Percentiles rank a stretch among this genome's conserved stretches.
phyloP scores from a whole-genome alignment of 768 basidiomycete species.

The Cyathus striatus region DNA sequence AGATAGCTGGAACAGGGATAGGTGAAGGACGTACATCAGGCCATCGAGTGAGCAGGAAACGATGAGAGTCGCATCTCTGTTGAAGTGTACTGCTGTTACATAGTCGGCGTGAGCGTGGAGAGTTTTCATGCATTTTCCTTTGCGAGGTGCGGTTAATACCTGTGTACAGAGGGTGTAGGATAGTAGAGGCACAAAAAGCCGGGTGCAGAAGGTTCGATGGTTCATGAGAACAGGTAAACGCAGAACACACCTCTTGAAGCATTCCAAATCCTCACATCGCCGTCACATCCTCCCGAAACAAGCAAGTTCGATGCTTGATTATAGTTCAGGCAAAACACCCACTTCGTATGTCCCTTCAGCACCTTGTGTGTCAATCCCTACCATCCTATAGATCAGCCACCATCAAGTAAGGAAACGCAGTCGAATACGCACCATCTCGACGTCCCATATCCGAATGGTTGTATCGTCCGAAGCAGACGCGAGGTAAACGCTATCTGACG shows the following conservation, averaged over 20 bases:
- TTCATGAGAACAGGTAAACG: slow-evolving; percentile 6
- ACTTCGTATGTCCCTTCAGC: slow-evolving; percentile 79
- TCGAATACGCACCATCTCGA: slow-evolving; percentile 64
- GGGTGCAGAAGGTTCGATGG: slow-evolving; percentile 2
- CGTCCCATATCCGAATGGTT: slow-evolving; percentile 85
- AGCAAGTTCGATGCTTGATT: slow-evolving; percentile 83
- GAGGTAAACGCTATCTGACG: slow-evolving; percentile 73
- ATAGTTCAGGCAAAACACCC: slow-evolving; percentile 91
- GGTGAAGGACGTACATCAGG: slow-evolving; percentile 64
- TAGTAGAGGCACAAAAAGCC: too few relatives aligned
- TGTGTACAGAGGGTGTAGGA: too few relatives aligned
- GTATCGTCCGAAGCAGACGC: slow-evolving; percentile 93
- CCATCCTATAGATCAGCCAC: too few relatives aligned
- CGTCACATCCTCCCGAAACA: slow-evolving; percentile 91
- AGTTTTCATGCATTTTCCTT: slow-evolving; percentile 82
- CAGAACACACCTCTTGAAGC: slow-evolving; percentile 58
- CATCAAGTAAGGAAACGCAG: too few relatives aligned
- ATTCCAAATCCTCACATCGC: slow-evolving; percentile 92
- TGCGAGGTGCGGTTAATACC: not conserved
- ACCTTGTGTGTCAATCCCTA: slow-evolving; percentile 69
- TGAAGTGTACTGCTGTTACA: slow-evolving; percentile 93
- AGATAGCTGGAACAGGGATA: slow-evolving; percentile 3
- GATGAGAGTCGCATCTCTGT: slow-evolving; percentile 84
- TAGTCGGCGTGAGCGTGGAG: slow-evolving; percentile 93
- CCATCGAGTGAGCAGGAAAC: slow-evolving; percentile 92